phyloP scores from a whole-genome alignment of 371 early-diverging fungal species.

The Catenaria anguillulae region DNA sequence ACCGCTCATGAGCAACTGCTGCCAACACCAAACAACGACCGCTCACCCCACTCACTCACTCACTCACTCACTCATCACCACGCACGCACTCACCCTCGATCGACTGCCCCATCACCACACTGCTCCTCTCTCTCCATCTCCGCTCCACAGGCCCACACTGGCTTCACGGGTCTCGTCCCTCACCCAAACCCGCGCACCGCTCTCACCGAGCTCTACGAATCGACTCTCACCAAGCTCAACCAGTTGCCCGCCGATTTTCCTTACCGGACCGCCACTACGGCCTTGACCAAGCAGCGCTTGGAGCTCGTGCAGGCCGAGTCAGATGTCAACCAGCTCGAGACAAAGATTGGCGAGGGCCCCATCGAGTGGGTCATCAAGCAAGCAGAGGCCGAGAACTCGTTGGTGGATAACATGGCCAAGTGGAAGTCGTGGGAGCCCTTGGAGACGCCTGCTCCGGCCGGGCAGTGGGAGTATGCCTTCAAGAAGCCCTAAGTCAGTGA shows the following conservation, averaged over 20 bases:
- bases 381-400: conserved; percentile 22
- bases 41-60: no score
- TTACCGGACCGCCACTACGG: conserved; percentile 18
- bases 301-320: conserved; percentile 15
- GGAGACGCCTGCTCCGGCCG: conserved; percentile 17
- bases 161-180: conserved; percentile 2
- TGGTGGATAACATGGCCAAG: conserved; percentile 20
- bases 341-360: conserved; percentile 21
- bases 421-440: conserved; percentile 27
- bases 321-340: conserved; percentile 18
- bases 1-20: neutral
- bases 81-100: no score
- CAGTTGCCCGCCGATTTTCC: conserved; percentile 17
- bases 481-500: no score
- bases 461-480: conserved; percentile 21
- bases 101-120: neutral
- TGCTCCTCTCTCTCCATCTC: neutral
- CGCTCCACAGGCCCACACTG: neutral
- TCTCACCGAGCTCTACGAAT: neutral
- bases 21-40: no score
- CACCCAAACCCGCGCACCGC: conserved; percentile 4
- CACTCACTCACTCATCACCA: no score
- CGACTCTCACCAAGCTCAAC: conserved; percentile 1
- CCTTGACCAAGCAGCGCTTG: conserved; percentile 19
- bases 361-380: conserved; percentile 28